Percentiles rank a stretch among this genome's conserved stretches.
These are phyloP conservation scores for Trichoderma koningiopsis DNA, from an alignment of 2,329 filamentous ascomycete genomes.

Conservation along the genomic window DNA sequence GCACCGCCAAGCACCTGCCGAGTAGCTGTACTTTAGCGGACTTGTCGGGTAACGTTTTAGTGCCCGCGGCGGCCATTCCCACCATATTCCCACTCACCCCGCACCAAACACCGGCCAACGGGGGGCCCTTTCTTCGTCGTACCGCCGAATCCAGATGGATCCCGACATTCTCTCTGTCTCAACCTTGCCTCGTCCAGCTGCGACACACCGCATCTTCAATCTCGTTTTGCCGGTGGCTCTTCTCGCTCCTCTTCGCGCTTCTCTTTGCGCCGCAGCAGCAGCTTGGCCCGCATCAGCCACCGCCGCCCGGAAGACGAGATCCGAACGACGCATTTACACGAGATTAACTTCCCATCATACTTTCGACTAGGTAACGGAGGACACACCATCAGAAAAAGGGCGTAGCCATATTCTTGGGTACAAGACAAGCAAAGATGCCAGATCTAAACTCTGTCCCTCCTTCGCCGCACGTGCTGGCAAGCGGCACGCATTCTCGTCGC, in stretches of 20 bases:
- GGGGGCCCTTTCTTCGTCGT: background rate
- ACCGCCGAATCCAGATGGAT: constrained; percentile 20
- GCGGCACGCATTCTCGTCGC: constrained; percentile 46
- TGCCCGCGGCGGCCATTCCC: constrained; percentile 17
- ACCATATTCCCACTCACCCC: constrained; percentile 17
- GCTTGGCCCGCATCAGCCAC: background rate
- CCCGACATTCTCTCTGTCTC: constrained; percentile 19
- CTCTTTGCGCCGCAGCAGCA: background rate
- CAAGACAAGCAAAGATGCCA: constrained; percentile 44
- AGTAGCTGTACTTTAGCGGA: constrained; percentile 1
- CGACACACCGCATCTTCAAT: constrained; percentile 26
- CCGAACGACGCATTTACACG: constrained; percentile 6
- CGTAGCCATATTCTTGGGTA: background rate
- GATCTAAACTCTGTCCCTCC: constrained; percentile 60
- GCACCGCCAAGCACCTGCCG: background rate
- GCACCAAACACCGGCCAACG: constrained; percentile 12
- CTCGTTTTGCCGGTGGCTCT: constrained; percentile 1
- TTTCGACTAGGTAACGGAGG: background rate
- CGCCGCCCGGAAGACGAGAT: background rate
- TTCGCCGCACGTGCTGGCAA: constrained; percentile 49
- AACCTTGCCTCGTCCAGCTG: constrained; percentile 5
- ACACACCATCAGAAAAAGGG: constrained; percentile 3
- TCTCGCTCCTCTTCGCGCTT: background rate
- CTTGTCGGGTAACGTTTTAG: constrained; percentile 15
- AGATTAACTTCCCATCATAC: constrained; percentile 2